Evolutionary conservation across 352 stramenopile species (phyloP), one percentile per base, ranked within the genome.

Genomic region (Achlya hypogyna): DNA sequence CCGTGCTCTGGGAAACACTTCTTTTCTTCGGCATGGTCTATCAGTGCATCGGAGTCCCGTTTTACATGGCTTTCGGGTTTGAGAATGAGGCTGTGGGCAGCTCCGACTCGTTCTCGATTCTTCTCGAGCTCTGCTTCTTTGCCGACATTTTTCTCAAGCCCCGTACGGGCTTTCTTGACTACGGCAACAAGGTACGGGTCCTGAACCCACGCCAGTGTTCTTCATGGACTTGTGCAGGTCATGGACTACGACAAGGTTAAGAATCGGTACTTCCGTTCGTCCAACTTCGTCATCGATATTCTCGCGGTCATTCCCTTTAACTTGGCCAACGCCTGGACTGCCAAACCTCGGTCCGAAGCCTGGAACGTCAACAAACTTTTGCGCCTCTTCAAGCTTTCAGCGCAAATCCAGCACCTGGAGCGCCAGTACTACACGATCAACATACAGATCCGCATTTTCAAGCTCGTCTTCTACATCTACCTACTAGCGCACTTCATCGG

Each of bases 81-180:
- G 51, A 8, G 12, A 45, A 54, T 14, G 16, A 59, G 51, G 31
- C 14, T 5, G 43, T 67, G 20, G 40, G 60, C 23, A n/a, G 12
- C 12, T 67, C 60, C 23, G 27, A 72, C 6, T 18, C 72, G 0
- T 53, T 81, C 18, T 73, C 78, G 0, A 72, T 82, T 6, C 5
- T 87, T 0, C 69, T 78, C 10, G 79, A 90, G 31, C 16, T 76
- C 0, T 75, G 66, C 38, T 90, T 90, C 42, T 51, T 54, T 6
- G 0, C 80, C 0, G 79, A 90, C 32, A 67, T 86, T 32, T 79
- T 80, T 49, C 77, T 87, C n/a, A 64, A 76, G 28, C 75, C 72
- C 2, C 71, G 79, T 1, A 72, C 85, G 1, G 81, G 81, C 0
- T 87, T 74, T 63, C 84, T 84, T 40, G 72, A 81, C 16, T 90